Evolutionary conservation across 495 filamentous ascomycete genomes (phyloP).

Genomic region (Darksidea phi): DNA sequence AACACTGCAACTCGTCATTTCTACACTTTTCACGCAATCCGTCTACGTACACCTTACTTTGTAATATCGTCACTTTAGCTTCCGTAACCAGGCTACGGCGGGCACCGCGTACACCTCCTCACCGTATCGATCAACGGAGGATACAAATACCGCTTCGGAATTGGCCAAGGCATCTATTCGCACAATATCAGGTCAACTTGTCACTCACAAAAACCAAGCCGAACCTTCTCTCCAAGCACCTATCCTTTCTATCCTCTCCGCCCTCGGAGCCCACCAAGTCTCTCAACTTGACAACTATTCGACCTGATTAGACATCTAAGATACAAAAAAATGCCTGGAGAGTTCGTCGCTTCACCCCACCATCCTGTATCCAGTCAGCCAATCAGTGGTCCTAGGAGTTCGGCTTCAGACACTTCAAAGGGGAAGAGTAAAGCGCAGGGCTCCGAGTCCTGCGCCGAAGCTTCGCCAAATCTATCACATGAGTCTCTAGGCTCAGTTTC

Average conservation of each 20-base stretch:
- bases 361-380: not conserved
- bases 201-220: no score
- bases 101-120: not conserved
- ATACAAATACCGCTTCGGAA: not conserved
- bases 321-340: conserved; percentile 1
- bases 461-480: not conserved
- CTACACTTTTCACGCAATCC: no score
- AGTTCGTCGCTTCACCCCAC: conserved; percentile 3
- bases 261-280: not conserved
- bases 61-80: no score
- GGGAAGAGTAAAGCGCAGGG: not conserved
- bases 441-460: not conserved
- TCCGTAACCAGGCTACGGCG: not conserved
- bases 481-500: not conserved
- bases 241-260: not conserved
- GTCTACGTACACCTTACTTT: no score
- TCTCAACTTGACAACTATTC: not conserved
- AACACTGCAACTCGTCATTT: not conserved
- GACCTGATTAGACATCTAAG: not conserved
- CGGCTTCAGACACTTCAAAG: not conserved
- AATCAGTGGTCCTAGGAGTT: not conserved
- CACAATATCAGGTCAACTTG: no score
- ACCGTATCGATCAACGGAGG: not conserved
- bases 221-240: not conserved
- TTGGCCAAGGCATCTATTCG: not conserved